These are phyloP conservation scores for Casuarina cunninghamiana DNA, from an alignment of 306 rosid genomes.

Conservation along the genomic window DNA sequence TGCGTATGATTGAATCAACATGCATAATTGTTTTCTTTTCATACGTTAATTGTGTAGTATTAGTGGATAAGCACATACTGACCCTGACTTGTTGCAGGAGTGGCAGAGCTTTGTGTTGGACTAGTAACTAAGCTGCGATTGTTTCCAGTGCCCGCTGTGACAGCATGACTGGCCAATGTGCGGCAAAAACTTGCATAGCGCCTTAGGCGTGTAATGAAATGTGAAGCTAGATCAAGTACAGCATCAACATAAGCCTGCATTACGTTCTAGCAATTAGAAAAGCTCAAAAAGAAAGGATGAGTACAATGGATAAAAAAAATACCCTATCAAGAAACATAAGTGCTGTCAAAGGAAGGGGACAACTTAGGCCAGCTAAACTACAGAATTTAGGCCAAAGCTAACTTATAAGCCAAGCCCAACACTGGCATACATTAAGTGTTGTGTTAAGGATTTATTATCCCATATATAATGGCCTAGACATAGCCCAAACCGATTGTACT, in stretches of 20 bases:
- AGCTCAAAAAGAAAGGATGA: slow-evolving; percentile 5
- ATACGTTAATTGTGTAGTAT: slow-evolving; percentile 5
- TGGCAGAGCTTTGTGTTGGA: slow-evolving; percentile 83
- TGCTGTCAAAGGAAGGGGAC: not conserved
- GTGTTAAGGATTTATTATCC: not conserved
- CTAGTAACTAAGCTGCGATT: slow-evolving; percentile 91
- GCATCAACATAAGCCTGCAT: slow-evolving; percentile 97
- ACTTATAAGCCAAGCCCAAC: slow-evolving; percentile 21
- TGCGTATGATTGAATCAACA: not conserved
- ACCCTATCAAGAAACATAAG: not conserved
- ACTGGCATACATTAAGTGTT: not conserved
- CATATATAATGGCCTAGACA: not conserved
- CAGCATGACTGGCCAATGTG: slow-evolving; percentile 97
- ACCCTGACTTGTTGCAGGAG: slow-evolving; percentile 93
- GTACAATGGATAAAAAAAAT: not conserved
- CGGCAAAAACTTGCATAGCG: slow-evolving; percentile 99
- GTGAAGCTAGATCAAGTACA: slow-evolving; percentile 97
- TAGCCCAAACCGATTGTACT: not conserved
- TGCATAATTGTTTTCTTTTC: not conserved
- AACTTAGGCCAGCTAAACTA: not conserved
- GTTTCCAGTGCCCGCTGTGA: slow-evolving; percentile 86
- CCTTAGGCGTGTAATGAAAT: slow-evolving; percentile 93
- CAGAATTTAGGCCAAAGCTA: not conserved
- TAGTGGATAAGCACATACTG: slow-evolving; percentile 24
- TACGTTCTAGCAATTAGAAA: slow-evolving; percentile 26